These are phyloP conservation scores for Mortierella sp. DNA, from an alignment of 371 early-diverging fungal genomes.

Conservation along the genomic window DNA sequence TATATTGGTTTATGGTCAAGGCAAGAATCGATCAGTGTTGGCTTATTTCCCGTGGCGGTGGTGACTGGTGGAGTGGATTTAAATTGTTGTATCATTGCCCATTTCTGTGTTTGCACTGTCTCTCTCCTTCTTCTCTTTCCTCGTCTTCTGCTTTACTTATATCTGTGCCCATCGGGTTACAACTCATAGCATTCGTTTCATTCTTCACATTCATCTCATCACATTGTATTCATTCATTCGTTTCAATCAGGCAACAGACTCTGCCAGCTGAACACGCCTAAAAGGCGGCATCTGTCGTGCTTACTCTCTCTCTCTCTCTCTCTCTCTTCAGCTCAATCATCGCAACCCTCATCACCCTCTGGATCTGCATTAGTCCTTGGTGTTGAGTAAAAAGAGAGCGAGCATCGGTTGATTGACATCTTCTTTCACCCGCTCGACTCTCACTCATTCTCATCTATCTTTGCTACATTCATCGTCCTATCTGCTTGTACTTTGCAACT, in stretches of 20 bases:
- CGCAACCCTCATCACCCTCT: background rate
- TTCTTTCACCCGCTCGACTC: background rate
- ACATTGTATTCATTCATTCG: background rate
- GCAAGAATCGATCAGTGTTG: background rate
- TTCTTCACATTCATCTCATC: background rate
- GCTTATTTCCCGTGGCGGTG: conserved; percentile 14
- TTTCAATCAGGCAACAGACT: background rate
- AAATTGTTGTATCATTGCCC: background rate
- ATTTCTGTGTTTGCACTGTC: conserved; percentile 1
- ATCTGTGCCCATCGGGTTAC: background rate
- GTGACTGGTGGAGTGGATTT: conserved; percentile 12
- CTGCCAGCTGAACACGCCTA: background rate
- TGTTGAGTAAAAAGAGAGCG: background rate
- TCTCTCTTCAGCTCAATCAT: background rate
- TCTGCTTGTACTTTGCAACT: background rate
- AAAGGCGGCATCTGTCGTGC: background rate
- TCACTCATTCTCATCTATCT: conserved; percentile 8
- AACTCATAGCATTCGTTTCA: background rate
- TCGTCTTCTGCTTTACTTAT: background rate
- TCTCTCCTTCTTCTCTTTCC: background rate
- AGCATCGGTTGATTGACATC: conserved; percentile 1
- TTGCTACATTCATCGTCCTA: background rate
- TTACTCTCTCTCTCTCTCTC: background rate
- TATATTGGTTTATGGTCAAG: background rate
- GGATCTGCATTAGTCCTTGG: conserved; percentile 1